Conservation (phyloP, 495 filamentous ascomycete species). For the Aspergillus sclerotioniger region DNA sequence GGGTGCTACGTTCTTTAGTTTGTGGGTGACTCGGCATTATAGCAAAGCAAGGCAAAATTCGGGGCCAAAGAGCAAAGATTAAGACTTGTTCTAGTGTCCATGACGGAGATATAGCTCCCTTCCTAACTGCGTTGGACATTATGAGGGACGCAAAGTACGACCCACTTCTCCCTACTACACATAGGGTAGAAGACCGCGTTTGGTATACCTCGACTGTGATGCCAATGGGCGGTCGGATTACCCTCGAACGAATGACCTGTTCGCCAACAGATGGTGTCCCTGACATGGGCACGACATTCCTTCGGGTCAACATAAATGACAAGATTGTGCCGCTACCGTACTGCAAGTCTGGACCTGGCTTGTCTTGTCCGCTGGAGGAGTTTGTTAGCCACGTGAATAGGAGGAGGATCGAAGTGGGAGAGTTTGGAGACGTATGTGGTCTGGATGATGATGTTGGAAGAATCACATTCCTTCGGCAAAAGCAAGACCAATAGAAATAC, state of each 20-base stretch:
- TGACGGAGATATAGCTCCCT: constrained; percentile 58
- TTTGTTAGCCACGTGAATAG: constrained; percentile 44
- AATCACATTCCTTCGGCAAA: constrained; percentile 31
- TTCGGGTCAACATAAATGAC: constrained; percentile 61
- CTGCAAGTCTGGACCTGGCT: constrained; percentile 51
- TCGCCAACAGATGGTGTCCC: constrained; percentile 6
- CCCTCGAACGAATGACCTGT: constrained; percentile 54
- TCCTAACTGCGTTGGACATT: constrained; percentile 54
- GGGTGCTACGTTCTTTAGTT: constrained; percentile 56
- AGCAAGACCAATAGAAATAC: constrained; percentile 1
- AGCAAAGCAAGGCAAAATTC: background rate
- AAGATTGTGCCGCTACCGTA: constrained; percentile 51
- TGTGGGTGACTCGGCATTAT: constrained; percentile 37
- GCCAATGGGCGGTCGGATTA: constrained; percentile 59
- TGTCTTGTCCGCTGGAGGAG: constrained; percentile 47
- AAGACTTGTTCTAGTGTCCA: constrained; percentile 44
- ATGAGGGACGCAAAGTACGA: constrained; percentile 41
- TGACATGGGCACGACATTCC: constrained; percentile 24
- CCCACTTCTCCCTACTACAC: constrained; percentile 41
- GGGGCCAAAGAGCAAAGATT: background rate
- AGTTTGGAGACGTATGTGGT: constrained; percentile 34
- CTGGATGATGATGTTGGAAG: constrained; percentile 25
- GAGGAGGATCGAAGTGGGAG: constrained; percentile 27
- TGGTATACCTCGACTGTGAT: constrained; percentile 56
- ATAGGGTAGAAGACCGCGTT: constrained; percentile 37